Evolutionary conservation across 345 rosid species (phyloP).

Genomic region (Citrus cavaleriei): DNA sequence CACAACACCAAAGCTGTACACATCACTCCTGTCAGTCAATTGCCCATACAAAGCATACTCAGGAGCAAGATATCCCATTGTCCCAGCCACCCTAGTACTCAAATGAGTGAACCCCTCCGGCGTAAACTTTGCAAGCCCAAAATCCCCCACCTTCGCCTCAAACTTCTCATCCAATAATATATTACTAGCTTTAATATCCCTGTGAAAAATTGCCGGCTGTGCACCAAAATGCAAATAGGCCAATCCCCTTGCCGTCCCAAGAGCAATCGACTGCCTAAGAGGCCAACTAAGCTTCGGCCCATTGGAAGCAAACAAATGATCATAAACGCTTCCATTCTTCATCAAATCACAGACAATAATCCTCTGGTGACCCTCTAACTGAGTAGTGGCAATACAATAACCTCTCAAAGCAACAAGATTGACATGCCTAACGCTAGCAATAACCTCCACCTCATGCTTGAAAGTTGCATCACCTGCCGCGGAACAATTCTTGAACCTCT

Average conservation of each 20-base stretch:
- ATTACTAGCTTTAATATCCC: neutral
- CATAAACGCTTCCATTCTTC: slow-evolving; percentile 78
- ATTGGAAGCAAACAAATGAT: slow-evolving; percentile 62
- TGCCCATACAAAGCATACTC: slow-evolving; percentile 93
- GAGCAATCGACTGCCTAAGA: slow-evolving; percentile 66
- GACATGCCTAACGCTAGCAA: slow-evolving; percentile 74
- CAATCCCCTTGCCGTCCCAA: slow-evolving; percentile 83
- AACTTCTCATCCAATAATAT: neutral
- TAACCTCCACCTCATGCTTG: slow-evolving; percentile 82
- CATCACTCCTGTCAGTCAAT: slow-evolving; percentile 82
- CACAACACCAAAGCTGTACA: slow-evolving; percentile 86
- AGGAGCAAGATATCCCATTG: slow-evolving; percentile 93
- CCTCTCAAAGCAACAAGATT: slow-evolving; percentile 82
- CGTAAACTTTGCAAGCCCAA: slow-evolving; percentile 66
- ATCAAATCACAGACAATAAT: slow-evolving; percentile 83
- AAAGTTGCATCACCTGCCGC: slow-evolving; percentile 72
- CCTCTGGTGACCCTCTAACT: slow-evolving; percentile 90
- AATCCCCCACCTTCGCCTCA: neutral
- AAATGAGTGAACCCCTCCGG: slow-evolving; percentile 74
- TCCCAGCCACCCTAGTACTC: slow-evolving; percentile 93
- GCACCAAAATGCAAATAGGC: slow-evolving; percentile 88
- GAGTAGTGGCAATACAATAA: slow-evolving; percentile 78
- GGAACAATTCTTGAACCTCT: slow-evolving; percentile 89
- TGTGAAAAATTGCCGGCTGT: slow-evolving; percentile 72
- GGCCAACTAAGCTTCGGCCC: slow-evolving; percentile 70